Conservation (phyloP, 805 yeast genomes). For the Priceomyces fermenticarens region DNA sequence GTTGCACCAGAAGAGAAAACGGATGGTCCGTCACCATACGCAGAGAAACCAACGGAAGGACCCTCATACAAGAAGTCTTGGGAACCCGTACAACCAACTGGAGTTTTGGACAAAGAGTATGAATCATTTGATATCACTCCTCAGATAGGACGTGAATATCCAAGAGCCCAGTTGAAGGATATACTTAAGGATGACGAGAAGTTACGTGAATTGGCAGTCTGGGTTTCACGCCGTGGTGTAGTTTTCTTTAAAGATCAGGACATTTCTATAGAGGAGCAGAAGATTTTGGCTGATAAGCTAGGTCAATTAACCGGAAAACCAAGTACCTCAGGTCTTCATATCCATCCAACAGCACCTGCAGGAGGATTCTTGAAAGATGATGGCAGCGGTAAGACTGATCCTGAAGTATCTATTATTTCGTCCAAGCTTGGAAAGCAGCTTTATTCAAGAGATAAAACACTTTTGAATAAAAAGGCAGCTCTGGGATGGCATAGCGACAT, state of each 20-base stretch:
- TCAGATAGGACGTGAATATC: conserved; percentile 8
- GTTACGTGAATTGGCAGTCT: conserved; percentile 6
- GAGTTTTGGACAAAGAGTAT: conserved; percentile 5
- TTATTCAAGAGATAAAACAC: background rate
- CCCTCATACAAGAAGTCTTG: conserved; percentile 6
- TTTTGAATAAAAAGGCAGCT: background rate
- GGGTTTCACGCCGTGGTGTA: conserved; percentile 8
- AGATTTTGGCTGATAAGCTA: conserved; percentile 5
- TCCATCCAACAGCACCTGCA: conserved; percentile 9
- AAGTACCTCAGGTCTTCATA: conserved; percentile 7
- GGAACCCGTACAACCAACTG: conserved; percentile 5
- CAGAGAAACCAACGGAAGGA: conserved; percentile 6
- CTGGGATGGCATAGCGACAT: conserved; percentile 51
- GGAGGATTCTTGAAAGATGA: conserved; percentile 8
- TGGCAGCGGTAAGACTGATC: conserved; percentile 5
- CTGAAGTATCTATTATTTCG: conserved; percentile 8
- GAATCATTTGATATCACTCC: conserved; percentile 6
- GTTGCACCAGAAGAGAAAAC: background rate
- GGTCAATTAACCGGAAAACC: conserved; percentile 7
- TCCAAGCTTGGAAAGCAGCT: conserved; percentile 4
- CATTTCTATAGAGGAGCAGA: conserved; percentile 6
- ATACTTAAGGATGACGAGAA: conserved; percentile 7
- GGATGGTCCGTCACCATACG: conserved; percentile 8
- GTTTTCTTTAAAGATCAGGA: conserved; percentile 8
- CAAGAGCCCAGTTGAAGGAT: conserved; percentile 6